Evolutionary conservation across 768 basidiomycete genomes (phyloP), one percentile per base, ranked within the genome.

Genomic region (Pleurotus citrinopileatus): DNA sequence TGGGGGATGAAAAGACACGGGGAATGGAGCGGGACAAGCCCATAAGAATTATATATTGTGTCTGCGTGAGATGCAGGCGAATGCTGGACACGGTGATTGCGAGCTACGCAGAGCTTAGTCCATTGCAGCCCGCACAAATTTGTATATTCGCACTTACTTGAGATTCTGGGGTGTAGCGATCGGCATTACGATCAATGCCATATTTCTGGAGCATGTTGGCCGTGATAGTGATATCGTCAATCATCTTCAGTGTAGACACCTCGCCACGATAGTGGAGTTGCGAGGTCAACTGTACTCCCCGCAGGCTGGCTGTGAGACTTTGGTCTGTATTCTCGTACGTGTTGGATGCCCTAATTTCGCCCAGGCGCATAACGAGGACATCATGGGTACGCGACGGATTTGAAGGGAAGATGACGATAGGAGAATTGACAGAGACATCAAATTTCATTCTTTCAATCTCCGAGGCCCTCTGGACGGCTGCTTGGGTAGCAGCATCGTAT

Each of bases 391-490:
- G 69, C 2, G 77, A 67, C 2, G 86, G 74, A 63, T 89, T 76
- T 6, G 83, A 79, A 9, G 97, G 97, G 64, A 98, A 86, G 22
- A 96, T 75, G 43, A 98, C 67, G 60, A 99, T 98, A 0, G 97
- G 97, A 0, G 94, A 88, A 70, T 89, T 92, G 63, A 98, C 76
- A 22, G 86, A 84, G n/a, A 98, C 67, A 55, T 93, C 82, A 70
- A 94, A 98, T 67, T 91, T 84, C 90, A 98, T 94, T 48, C 86
- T 82, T 60, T 91, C 87, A n/a, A 95, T 89, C 67, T 91, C 91
- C n/a, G 92, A 84, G 3, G 94, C 97, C 44, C 81, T 78, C 66
- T 98, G 92, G 22, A 91, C 94, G 34, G 97, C 97, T 19, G 84
- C 96, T 65, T 91, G 86, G 2, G 92, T 90, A 9, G 96, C 94